Base-by-base conservation (phyloP, 2,329 filamentous ascomycete genomes). In the Exophiala sp. region DNA sequence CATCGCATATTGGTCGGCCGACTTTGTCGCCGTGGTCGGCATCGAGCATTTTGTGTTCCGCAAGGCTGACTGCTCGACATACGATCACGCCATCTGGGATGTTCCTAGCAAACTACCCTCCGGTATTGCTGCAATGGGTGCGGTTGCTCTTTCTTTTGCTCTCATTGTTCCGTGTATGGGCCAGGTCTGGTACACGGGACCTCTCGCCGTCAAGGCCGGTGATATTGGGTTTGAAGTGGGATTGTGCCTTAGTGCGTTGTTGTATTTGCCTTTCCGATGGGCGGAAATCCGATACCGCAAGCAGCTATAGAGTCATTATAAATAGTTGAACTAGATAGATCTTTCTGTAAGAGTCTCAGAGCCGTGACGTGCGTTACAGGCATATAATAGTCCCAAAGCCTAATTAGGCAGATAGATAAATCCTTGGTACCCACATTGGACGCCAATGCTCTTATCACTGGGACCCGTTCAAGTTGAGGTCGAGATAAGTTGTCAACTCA, bases 131-230 rank as follows among this genome's bases (percentile, higher is more conserved):
- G 82, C 81, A 0, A 66, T 83, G 5, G 58, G 70, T 1, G 75
- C 81, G 0, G 85, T 85, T 57, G 63, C 81, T 32, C 60, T 85
- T 13, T 80, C 82, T 2, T 85, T 81, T 81, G 73, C 72, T 2
- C 81, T 81, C 4, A 76, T 79, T 0, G 74, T 86, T 22, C 63
- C 85, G 37, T 82, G 74, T 50, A 85, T 85, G 82, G 78, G 79
- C 14, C 81, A 86, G 67, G 76, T 78, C 2, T 86, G 81, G 77
- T 86, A 82, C 63, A 75, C 79, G 50, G 82, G 83, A 1, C 82
- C 81, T 0, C 65, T 84, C 49, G 79, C 80, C 2, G 69, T 68
- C 38, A 64, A 73, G 43, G 73, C 82, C 14, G 78, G 79, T 0
- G 75, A 74, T 19, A 45, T 48, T 21, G 45, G 32, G 9, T 48